phyloP scores from a whole-genome alignment of 148 eudicot genomes.

The Pouteria glomerata region DNA sequence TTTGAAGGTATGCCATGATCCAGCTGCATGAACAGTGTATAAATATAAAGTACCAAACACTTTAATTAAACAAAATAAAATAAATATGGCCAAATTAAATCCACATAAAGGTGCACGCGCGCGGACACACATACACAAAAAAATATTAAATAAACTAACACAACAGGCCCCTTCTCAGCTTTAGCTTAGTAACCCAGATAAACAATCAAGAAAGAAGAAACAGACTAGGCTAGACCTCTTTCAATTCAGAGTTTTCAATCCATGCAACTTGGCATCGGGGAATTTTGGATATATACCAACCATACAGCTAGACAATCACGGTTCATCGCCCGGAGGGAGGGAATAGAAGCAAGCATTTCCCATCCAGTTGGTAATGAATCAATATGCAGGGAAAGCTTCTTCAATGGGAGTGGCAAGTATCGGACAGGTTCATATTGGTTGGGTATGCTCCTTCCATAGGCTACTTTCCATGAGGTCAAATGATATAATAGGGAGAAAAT shows the following conservation, averaged over 20 bases:
- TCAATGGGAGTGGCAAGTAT: neutral
- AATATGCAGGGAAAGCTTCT: neutral
- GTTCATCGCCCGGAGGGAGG: neutral
- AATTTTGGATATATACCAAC: neutral
- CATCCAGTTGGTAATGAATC: neutral
- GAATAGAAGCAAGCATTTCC: neutral
- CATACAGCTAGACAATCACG: too few species aligned
- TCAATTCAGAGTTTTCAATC: too few species aligned
- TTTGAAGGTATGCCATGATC: constrained; percentile 42
- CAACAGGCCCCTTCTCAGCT: neutral
- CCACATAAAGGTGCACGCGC: too few species aligned
- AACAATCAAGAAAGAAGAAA: neutral
- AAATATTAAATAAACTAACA: neutral
- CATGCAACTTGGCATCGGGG: constrained; percentile 4
- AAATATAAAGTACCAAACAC: neutral
- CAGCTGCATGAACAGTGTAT: constrained; percentile 52
- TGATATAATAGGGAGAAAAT: neutral
- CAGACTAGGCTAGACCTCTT: neutral
- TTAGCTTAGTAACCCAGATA: neutral
- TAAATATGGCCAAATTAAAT: neutral
- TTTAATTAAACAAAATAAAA: neutral
- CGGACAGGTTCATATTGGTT: too few species aligned
- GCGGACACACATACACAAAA: too few species aligned
- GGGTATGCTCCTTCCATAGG: too few species aligned
- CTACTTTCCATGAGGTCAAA: neutral